Percentiles rank a stretch among this genome's conserved stretches.
Evolutionary conservation across 352 stramenopile species (phyloP).

Genomic region (Poterioochromonas sp.): DNA sequence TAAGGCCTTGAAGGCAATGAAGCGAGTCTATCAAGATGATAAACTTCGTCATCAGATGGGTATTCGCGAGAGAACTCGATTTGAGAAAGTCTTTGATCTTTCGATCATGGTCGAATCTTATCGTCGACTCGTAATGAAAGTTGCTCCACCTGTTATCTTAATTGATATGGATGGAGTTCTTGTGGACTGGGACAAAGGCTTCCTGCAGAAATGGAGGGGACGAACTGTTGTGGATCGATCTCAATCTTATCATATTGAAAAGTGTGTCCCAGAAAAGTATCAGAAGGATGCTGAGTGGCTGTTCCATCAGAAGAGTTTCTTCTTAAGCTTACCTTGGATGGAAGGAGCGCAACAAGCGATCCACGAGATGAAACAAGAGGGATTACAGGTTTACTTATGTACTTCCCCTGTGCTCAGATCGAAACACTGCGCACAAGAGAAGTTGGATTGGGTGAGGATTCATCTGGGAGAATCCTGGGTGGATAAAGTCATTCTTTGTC

Average conservation of each 20-base stretch:
- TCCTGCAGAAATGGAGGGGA: background rate
- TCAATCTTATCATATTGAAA: constrained; percentile 16
- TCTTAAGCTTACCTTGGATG: background rate
- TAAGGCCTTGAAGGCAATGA: background rate
- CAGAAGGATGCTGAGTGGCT: background rate
- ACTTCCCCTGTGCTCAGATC: background rate
- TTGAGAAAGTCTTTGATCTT: background rate
- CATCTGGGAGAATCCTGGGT: constrained; percentile 5
- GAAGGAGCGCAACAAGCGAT: background rate
- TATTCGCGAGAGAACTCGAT: background rate
- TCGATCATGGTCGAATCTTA: background rate
- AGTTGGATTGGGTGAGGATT: background rate
- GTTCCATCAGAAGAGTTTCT: background rate
- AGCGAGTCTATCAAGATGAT: background rate
- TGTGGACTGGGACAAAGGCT: constrained; percentile 7
- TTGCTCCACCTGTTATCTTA: background rate
- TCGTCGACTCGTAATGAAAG: background rate
- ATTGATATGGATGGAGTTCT: constrained; percentile 20
- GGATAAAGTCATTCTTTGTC: background rate
- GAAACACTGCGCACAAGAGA: constrained; percentile 20
- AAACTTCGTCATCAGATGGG: background rate
- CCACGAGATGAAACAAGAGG: background rate
- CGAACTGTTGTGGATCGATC: background rate
- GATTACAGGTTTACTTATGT: constrained; percentile 13
- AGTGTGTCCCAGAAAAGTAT: constrained; percentile 5